Conservation (phyloP, 495 filamentous ascomycete genomes). For the Penicillium riverlandense region DNA sequence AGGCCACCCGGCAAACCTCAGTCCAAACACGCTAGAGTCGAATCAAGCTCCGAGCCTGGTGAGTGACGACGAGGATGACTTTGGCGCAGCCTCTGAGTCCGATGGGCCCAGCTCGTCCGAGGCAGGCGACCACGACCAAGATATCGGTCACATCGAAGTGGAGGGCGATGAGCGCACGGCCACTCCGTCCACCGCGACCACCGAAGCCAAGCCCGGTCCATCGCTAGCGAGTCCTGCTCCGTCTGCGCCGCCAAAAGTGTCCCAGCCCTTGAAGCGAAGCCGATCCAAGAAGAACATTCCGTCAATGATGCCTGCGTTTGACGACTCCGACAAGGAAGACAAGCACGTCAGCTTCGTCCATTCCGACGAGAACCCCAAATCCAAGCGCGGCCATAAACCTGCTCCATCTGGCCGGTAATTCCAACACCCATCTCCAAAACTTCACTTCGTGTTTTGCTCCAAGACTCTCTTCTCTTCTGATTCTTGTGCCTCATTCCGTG, state of each 20-base stretch:
- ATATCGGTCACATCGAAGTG: constrained; percentile 45
- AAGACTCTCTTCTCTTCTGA: not conserved
- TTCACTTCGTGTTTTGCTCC: not conserved
- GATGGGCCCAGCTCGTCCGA: constrained; percentile 39
- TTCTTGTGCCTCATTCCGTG: not conserved
- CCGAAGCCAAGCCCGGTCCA: constrained; percentile 29
- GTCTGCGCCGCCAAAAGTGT: constrained; percentile 20
- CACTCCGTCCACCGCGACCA: constrained; percentile 21
- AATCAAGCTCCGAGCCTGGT: constrained; percentile 79
- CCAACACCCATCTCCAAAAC: not conserved
- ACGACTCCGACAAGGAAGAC: constrained; percentile 28
- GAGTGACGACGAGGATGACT: constrained; percentile 78
- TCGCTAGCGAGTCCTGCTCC: constrained; percentile 26
- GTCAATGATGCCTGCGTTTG: constrained; percentile 36
- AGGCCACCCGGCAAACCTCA: constrained; percentile 54
- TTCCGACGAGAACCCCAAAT: constrained; percentile 25
- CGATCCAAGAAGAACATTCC: constrained; percentile 33
- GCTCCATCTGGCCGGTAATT: constrained; percentile 1
- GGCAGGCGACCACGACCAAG: constrained; percentile 39
- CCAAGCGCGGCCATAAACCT: constrained; percentile 18
- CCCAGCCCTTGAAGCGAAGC: constrained; percentile 39
- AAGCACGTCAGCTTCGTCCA: constrained; percentile 43
- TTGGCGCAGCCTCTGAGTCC: constrained; percentile 45
- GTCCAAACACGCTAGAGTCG: constrained; percentile 71
- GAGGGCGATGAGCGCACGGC: constrained; percentile 42